These are phyloP conservation scores for Ganoderma multipileum DNA, from an alignment of 1,284 basidiomycete species.

Conservation along the genomic window DNA sequence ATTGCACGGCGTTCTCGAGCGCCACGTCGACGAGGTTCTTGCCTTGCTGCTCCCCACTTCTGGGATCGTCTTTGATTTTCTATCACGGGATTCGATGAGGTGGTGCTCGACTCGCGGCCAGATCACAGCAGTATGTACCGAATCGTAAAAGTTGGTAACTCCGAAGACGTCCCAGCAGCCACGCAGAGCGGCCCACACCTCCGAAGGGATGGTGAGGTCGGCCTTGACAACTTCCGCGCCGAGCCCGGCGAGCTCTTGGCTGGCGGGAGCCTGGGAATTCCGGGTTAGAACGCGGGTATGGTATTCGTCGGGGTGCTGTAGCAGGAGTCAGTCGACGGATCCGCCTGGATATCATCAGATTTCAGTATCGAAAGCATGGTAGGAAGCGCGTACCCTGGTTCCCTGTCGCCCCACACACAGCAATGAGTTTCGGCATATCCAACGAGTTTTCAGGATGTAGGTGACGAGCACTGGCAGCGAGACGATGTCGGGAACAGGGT, in stretches of 20 bases:
- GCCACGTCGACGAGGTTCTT: conserved; percentile 19
- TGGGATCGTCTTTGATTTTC: conserved; percentile 36
- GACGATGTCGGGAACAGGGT: neutral
- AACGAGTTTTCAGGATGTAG: neutral
- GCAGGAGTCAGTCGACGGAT: conserved; percentile 30
- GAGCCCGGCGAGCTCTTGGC: conserved; percentile 22
- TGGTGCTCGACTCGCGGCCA: neutral
- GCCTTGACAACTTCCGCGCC: conserved; percentile 32
- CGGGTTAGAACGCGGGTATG: conserved; percentile 31
- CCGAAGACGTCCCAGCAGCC: conserved; percentile 37
- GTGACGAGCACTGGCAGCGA: neutral
- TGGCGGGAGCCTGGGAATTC: conserved; percentile 25
- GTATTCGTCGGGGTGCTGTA: conserved; percentile 30
- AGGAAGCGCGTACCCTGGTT: conserved; percentile 18
- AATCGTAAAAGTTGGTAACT: conserved; percentile 37
- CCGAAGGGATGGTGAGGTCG: conserved; percentile 30
- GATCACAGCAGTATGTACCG: conserved; percentile 16
- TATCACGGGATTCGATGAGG: neutral
- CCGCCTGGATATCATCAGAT: conserved; percentile 21
- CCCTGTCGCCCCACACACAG: conserved; percentile 34
- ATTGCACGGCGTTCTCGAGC: conserved; percentile 21
- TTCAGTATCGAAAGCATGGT: no score
- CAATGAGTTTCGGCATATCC: conserved; percentile 31
- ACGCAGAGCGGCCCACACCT: conserved; percentile 26
- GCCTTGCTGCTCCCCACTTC: conserved; percentile 33